Evolutionary conservation across 2,329 filamentous ascomycete genomes (phyloP).

Genomic region (Amylocarpus encephaloides): DNA sequence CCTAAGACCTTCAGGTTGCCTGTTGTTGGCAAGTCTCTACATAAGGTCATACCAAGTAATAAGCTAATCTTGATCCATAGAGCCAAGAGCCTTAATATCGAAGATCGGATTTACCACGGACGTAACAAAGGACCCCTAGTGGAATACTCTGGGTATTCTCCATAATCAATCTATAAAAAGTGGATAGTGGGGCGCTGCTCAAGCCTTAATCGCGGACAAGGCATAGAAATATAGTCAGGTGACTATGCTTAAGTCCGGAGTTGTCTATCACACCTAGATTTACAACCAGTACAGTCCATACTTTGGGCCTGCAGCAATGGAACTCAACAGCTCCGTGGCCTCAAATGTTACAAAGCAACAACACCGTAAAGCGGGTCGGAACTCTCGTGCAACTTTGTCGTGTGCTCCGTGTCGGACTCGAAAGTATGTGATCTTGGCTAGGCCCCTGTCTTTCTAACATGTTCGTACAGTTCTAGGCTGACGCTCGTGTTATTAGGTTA

Average conservation of each 20-base stretch:
- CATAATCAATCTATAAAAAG: no score
- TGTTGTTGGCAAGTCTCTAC: no score
- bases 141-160: no score
- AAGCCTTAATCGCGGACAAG: neutral
- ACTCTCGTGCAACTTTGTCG: slow-evolving; percentile 15
- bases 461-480: slow-evolving; percentile 1
- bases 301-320: neutral
- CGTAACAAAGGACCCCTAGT: no score
- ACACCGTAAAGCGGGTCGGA: slow-evolving; percentile 12
- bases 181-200: neutral
- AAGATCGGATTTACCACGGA: no score
- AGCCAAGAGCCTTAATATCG: no score
- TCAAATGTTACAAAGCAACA: slow-evolving; percentile 1
- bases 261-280: neutral
- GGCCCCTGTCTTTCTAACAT: neutral
- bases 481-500: slow-evolving; percentile 39
- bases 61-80: no score
- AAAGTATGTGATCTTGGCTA: slow-evolving; percentile 13
- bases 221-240: neutral
- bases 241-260: neutral
- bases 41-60: no score
- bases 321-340: neutral
- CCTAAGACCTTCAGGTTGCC: no score
- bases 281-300: neutral
- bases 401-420: slow-evolving; percentile 20